A percentile compares a stretch with the other conserved stretches of the same genome.
phyloP scores from a whole-genome alignment of 2,329 filamentous ascomycete species.

The Didymella lethalis region DNA sequence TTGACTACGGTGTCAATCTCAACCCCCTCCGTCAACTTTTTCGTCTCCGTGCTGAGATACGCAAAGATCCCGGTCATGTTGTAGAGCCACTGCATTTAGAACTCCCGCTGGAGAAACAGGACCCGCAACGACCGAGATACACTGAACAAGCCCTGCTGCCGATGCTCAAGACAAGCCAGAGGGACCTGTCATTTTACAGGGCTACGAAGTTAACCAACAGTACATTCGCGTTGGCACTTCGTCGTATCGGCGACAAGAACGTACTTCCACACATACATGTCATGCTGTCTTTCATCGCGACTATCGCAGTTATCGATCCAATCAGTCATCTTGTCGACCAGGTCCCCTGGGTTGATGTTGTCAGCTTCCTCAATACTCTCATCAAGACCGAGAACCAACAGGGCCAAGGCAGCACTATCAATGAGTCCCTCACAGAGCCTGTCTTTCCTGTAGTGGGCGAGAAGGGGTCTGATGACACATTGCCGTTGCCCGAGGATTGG shows the following conservation, averaged over 20 bases:
- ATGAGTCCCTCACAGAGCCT: conserved; percentile 37
- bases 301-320: conserved; percentile 50
- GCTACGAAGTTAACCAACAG: conserved; percentile 55
- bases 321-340: conserved; percentile 40
- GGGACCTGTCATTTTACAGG: conserved; percentile 35
- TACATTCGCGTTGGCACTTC: conserved; percentile 59
- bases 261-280: conserved; percentile 70
- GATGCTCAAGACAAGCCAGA: neutral
- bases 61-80: neutral
- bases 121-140: neutral
- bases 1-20: conserved; percentile 62
- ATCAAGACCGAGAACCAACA: conserved; percentile 47
- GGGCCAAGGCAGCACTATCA: conserved; percentile 38
- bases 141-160: conserved; percentile 11
- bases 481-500: conserved; percentile 74
- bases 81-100: neutral
- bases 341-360: conserved; percentile 64
- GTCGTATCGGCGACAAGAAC: conserved; percentile 64
- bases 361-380: conserved; percentile 63
- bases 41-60: conserved; percentile 15
- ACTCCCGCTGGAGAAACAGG: neutral
- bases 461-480: conserved; percentile 50
- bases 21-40: conserved; percentile 48
- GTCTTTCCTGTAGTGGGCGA: conserved; percentile 56
- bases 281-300: conserved; percentile 66